phyloP scores from a whole-genome alignment of 805 yeast species.

The Kluyveromyces starmeri region DNA sequence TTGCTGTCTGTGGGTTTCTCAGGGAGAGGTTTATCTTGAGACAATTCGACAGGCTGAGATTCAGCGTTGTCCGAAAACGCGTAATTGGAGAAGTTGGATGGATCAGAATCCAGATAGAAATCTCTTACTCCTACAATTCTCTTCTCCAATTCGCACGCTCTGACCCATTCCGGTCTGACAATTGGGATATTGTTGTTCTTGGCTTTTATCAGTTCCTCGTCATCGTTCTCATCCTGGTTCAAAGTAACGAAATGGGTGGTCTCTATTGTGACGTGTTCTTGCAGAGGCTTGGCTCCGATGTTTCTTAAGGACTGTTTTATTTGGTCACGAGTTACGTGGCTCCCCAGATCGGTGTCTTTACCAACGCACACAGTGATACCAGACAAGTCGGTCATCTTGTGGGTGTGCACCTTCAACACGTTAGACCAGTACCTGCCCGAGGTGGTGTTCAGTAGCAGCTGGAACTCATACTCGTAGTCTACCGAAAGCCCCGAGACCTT shows the following conservation, averaged over 20 bases:
- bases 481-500: conserved; percentile 88
- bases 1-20: too few relatives aligned
- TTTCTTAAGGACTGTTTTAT: conserved; percentile 50
- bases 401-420: conserved; percentile 63
- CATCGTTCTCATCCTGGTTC: conserved; percentile 17
- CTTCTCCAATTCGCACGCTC: conserved; percentile 84
- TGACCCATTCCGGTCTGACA: conserved; percentile 93
- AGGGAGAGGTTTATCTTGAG: too few relatives aligned
- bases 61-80: conserved; percentile 31
- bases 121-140: conserved; percentile 89
- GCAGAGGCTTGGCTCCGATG: conserved; percentile 82
- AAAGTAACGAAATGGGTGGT: conserved; percentile 84
- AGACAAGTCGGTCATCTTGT: conserved; percentile 89
- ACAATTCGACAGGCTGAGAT: too few relatives aligned
- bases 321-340: conserved; percentile 40
- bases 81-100: conserved; percentile 35
- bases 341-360: conserved; percentile 49
- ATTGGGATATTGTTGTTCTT: conserved; percentile 81
- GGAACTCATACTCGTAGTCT: conserved; percentile 73
- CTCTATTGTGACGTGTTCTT: conserved; percentile 66
- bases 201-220: conserved; percentile 63
- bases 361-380: conserved; percentile 93
- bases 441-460: conserved; percentile 72
- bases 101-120: conserved; percentile 56
- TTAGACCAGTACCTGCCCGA: conserved; percentile 81